Percentiles rank a stretch among this genome's conserved stretches.
Conservation (phyloP, 2,329 filamentous ascomycete genomes). For the Aphanoascus verrucosus region DNA sequence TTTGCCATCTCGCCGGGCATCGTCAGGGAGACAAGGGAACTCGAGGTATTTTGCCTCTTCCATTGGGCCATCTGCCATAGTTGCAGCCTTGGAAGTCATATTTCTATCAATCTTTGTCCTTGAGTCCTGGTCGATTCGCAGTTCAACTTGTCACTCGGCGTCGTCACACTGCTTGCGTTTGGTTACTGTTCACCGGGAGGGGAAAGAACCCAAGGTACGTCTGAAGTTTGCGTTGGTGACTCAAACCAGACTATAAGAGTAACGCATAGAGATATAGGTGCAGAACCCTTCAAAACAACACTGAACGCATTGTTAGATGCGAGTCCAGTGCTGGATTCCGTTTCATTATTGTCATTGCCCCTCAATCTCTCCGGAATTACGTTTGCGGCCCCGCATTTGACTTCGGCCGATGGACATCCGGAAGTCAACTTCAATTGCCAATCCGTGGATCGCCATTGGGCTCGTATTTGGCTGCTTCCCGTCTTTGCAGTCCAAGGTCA, state of each 20-base stretch:
- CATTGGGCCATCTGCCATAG: not conserved
- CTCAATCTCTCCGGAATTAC: constrained; percentile 1
- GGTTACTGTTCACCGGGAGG: not conserved
- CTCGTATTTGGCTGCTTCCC: not conserved
- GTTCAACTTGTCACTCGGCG: not conserved
- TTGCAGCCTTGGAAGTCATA: not conserved
- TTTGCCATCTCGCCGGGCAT: constrained; percentile 46
- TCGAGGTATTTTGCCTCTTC: constrained; percentile 45
- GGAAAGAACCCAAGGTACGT: not conserved
- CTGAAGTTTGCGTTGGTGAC: not conserved
- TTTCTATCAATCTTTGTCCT: not conserved
- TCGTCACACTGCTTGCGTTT: not conserved
- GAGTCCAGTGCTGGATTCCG: not conserved
- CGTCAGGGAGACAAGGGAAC: constrained; percentile 46
- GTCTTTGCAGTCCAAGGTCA: too few relatives aligned
- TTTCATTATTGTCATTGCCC: not conserved
- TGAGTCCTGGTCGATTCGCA: not conserved
- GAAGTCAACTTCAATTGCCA: not conserved
- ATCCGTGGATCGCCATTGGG: not conserved
- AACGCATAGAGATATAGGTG: not conserved
- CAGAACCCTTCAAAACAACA: not conserved
- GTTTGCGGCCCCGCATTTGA: not conserved
- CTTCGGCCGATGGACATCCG: not conserved
- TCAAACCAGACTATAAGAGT: too few relatives aligned
- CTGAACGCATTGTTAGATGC: too few relatives aligned